These are phyloP conservation scores for Clitopilus hobsonii DNA, from an alignment of 768 basidiomycete species.

Conservation along the genomic window DNA sequence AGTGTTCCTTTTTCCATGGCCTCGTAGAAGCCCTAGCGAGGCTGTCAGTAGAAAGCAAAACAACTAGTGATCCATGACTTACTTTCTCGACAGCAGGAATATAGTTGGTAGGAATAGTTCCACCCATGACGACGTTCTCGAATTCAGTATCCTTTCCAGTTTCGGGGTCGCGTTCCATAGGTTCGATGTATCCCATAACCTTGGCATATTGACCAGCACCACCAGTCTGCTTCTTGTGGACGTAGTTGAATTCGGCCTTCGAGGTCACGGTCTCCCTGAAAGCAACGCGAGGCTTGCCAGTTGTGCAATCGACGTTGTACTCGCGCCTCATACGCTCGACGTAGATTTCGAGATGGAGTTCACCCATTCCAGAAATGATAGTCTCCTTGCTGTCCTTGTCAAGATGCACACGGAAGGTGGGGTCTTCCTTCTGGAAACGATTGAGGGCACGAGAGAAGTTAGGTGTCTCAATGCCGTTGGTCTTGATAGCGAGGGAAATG, in stretches of 20 bases:
- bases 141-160: constrained; percentile 83
- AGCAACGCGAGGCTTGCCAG: constrained; percentile 94
- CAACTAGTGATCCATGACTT: constrained; percentile 8
- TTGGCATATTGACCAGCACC: constrained; percentile 97
- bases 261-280: constrained; percentile 93
- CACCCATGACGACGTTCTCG: constrained; percentile 86
- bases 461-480: constrained; percentile 87
- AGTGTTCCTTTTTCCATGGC: constrained; percentile 88
- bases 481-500: constrained; percentile 91
- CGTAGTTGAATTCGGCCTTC: constrained; percentile 79
- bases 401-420: constrained; percentile 96
- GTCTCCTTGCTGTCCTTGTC: constrained; percentile 97
- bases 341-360: constrained; percentile 97
- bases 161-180: constrained; percentile 69
- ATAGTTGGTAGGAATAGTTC: constrained; percentile 84
- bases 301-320: constrained; percentile 89
- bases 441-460: constrained; percentile 96
- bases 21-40: constrained; percentile 83
- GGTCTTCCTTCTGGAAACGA: constrained; percentile 98
- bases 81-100: constrained; percentile 97
- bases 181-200: constrained; percentile 87
- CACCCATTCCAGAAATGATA: constrained; percentile 99
- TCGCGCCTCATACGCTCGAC: constrained; percentile 99
- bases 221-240: constrained; percentile 97
- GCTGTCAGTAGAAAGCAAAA: neutral